Percentiles rank a stretch among this genome's conserved stretches.
Conservation (phyloP, 2,329 filamentous ascomycete species). For the Tolypocladium cylindrosporum region DNA sequence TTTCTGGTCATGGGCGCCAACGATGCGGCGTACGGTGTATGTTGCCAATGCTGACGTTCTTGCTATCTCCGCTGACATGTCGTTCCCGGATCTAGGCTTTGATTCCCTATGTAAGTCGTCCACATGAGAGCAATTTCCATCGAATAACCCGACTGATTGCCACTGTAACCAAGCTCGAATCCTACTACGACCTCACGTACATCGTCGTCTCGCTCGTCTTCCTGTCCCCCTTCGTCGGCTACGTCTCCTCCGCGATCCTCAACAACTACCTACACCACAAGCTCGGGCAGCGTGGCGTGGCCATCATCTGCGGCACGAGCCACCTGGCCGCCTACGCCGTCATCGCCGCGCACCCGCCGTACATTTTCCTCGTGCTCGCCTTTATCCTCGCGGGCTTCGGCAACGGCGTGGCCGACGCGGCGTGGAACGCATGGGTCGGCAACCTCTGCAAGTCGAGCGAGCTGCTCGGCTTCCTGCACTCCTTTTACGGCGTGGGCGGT, state of each 20-base stretch:
- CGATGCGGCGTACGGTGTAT: conserved; percentile 47
- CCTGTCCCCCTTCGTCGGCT: conserved; percentile 55
- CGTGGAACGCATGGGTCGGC: conserved; percentile 53
- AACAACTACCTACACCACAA: conserved; percentile 39
- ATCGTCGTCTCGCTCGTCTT: conserved; percentile 56
- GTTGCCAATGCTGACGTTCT: conserved; percentile 9
- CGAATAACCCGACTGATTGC: too few relatives aligned
- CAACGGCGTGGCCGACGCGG: conserved; percentile 56
- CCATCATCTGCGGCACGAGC: conserved; percentile 50
- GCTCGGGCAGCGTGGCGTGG: conserved; percentile 47
- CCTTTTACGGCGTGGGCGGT: conserved; percentile 61
- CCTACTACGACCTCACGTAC: conserved; percentile 52
- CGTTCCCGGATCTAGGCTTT: conserved; percentile 24
- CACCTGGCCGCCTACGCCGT: conserved; percentile 57
- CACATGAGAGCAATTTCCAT: not conserved
- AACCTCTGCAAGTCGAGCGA: conserved; percentile 66
- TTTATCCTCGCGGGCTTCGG: conserved; percentile 61
- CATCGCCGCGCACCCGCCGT: conserved; percentile 58
- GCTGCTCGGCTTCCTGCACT: conserved; percentile 63
- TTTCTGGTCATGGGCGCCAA: conserved; percentile 50
- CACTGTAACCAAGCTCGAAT: conserved; percentile 12
- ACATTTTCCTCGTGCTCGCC: conserved; percentile 53
- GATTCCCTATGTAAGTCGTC: conserved; percentile 37
- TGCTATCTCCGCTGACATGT: conserved; percentile 4
- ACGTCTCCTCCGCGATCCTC: conserved; percentile 47